phyloP scores from a whole-genome alignment of 305 asterid species.

The Fraxinus albicans region DNA sequence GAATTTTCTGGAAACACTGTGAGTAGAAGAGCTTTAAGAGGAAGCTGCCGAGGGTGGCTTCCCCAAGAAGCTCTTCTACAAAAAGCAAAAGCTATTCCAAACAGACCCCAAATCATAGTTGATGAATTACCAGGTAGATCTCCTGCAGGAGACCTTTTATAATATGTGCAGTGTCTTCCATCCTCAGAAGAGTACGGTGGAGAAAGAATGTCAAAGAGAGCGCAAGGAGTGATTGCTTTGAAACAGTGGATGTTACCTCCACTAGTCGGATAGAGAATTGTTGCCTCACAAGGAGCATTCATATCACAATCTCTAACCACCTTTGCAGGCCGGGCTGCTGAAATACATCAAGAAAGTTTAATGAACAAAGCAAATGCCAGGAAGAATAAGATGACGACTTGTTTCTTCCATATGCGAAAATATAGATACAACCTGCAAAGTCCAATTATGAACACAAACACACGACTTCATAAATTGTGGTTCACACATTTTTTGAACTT shows the following conservation, averaged over 20 bases:
- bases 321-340: constrained; percentile 80
- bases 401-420: not conserved
- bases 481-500: not conserved
- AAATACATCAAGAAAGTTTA: constrained; percentile 12
- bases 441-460: not conserved
- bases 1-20: not conserved
- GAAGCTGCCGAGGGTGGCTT: not conserved
- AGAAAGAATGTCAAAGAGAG: constrained; percentile 90
- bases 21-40: not conserved
- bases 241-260: constrained; percentile 97
- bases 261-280: constrained; percentile 74
- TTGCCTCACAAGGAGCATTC: constrained; percentile 84
- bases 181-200: constrained; percentile 93
- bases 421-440: not conserved
- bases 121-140: constrained; percentile 67
- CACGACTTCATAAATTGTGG: not conserved
- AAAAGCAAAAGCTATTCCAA: not conserved
- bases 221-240: constrained; percentile 93
- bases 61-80: not conserved
- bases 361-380: not conserved
- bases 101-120: not conserved
- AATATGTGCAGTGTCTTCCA: constrained; percentile 89
- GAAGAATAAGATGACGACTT: not conserved
- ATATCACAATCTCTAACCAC: constrained; percentile 70
- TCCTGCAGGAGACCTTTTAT: constrained; percentile 53